Conservation (phyloP, 73 alveolate species). For the Paramecium octaurelia region DNA sequence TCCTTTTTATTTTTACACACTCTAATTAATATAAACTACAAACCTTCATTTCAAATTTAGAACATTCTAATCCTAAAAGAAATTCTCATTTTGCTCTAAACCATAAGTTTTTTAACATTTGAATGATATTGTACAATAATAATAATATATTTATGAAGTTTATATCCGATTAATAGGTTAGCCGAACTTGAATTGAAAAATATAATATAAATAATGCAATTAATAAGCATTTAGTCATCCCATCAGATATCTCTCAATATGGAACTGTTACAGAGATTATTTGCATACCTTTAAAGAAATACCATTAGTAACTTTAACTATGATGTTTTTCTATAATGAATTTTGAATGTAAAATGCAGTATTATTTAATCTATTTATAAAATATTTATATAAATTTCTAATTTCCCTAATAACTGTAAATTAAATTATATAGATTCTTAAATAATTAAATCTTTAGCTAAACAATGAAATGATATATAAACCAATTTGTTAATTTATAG, state of each 20-base stretch:
- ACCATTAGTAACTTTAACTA: neutral
- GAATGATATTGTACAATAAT: neutral
- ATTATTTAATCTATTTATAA: neutral
- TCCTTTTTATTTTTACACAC: neutral
- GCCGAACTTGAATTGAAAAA: neutral
- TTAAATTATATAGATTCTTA: too few relatives aligned
- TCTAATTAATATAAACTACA: neutral
- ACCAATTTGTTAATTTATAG: too few relatives aligned
- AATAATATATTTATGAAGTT: neutral
- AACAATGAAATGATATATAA: too few relatives aligned
- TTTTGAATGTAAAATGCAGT: too few relatives aligned
- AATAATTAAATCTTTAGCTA: too few relatives aligned
- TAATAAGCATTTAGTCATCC: neutral
- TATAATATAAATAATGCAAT: neutral
- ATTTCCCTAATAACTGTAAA: too few relatives aligned
- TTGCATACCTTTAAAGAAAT: neutral
- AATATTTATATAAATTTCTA: too few relatives aligned
- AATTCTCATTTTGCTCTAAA: neutral
- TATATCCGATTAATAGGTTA: neutral
- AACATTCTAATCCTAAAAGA: neutral
- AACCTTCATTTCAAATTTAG: neutral
- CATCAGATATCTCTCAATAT: neutral
- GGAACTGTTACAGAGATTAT: neutral
- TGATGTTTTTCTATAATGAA: neutral
- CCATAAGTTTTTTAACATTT: neutral